Conservation (phyloP, 2,329 filamentous ascomycete genomes). For the Lasiodiplodia gonubiensis region DNA sequence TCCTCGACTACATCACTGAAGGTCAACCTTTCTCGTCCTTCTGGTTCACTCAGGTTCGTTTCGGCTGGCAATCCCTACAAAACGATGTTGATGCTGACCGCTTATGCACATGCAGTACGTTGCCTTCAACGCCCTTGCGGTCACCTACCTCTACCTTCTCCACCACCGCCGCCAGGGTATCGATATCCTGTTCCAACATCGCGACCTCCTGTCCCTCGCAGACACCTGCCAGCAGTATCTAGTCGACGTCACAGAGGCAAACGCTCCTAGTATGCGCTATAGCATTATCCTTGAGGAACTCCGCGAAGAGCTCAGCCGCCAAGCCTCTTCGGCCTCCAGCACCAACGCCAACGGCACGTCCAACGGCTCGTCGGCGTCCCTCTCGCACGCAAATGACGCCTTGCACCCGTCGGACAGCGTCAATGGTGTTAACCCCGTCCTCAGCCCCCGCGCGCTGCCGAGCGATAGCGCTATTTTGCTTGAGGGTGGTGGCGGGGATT, state of each 20-base stretch:
- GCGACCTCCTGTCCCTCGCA: slow-evolving; percentile 47
- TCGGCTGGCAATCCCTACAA: no score
- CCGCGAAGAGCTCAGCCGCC: slow-evolving; percentile 12
- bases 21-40: slow-evolving; percentile 49
- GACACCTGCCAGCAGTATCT: slow-evolving; percentile 55
- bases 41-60: slow-evolving; percentile 50
- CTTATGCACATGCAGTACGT: slow-evolving; percentile 46
- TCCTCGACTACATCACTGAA: slow-evolving; percentile 26
- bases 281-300: slow-evolving; percentile 24
- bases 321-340: background rate
- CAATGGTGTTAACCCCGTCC: background rate
- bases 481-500: background rate
- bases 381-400: background rate
- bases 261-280: slow-evolving; percentile 24
- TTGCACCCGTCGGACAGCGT: background rate
- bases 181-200: slow-evolving; percentile 17
- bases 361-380: background rate
- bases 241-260: slow-evolving; percentile 43
- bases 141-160: slow-evolving; percentile 56
- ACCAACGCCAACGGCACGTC: background rate
- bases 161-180: slow-evolving; percentile 30
- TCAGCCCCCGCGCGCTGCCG: background rate
- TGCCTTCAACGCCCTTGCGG: slow-evolving; percentile 55
- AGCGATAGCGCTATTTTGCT: slow-evolving; percentile 1
- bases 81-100: background rate